Evolutionary conservation across 495 filamentous ascomycete genomes (phyloP), one percentile per base, ranked within the genome.

Genomic region (Pseudomonodictys pantanalensis): DNA sequence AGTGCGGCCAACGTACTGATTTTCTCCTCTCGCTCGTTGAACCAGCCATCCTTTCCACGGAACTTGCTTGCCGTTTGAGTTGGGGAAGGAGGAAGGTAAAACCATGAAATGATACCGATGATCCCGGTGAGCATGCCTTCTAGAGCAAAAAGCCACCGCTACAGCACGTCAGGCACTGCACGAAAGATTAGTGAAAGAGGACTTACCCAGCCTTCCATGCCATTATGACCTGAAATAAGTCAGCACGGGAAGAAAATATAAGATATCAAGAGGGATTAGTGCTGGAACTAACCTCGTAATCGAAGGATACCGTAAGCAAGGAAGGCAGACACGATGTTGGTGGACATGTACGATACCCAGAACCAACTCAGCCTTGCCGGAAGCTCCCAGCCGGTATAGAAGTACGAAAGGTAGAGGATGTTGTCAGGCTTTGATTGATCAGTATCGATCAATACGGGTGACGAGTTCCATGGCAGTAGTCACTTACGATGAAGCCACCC

Each of bases 401-500:
- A 71, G 64, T 65, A 77, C 59, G 50, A 71, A 41, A 71, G 65
- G 52, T 68, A 75, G 52, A 72, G 71, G 69, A 66, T 69, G 50
- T 47, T 72, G 56, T 48, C 68, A 56, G 61, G 48, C 64, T 67
- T 28, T 43, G 6, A 28, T 32, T 10, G 6, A 26, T 17, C 17
- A 56, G 38, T 68, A 17, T 64, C 57, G n/a, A 78, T 69, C 1
- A 73, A 72, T 54, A 80, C 77, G 0, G 77, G 72, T 33, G 10
- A 54, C 2, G 15, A 24, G 3, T 12, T 10, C 26, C 22, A 18
- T 10, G 23, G 32, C 12, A 42, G 44, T 6, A 8, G 6, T 15
- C 11, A 51, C 56, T 8, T 52, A 67, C 64, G 48, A 81, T 79
- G 56, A 89, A 90, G 15, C 87, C 86, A 48, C 90, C 90, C 69